These are phyloP conservation scores for Pholiota microspora DNA, from an alignment of 768 basidiomycete genomes.

Conservation along the genomic window DNA sequence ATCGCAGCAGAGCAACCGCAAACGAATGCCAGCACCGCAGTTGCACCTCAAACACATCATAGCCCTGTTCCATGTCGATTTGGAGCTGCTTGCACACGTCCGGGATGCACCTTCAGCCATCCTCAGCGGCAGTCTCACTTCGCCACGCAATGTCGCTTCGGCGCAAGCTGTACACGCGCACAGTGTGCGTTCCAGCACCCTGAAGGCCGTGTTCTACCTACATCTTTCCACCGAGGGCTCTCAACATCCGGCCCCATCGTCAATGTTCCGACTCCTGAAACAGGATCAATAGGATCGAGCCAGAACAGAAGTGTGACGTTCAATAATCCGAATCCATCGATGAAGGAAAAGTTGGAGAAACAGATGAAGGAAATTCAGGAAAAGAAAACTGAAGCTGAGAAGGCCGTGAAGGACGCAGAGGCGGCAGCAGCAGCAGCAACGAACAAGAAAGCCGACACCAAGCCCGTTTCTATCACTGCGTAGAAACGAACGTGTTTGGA, in stretches of 20 bases:
- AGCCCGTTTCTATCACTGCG: slow-evolving; percentile 46
- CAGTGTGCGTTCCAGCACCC: slow-evolving; percentile 93
- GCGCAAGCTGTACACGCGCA: slow-evolving; percentile 79
- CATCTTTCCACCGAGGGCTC: slow-evolving; percentile 78
- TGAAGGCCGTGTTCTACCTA: slow-evolving; percentile 76
- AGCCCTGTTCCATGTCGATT: slow-evolving; percentile 59
- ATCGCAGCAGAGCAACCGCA: slow-evolving; percentile 37
- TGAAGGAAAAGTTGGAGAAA: slow-evolving; percentile 41
- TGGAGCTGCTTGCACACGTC: slow-evolving; percentile 68
- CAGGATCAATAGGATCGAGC: slow-evolving; percentile 66
- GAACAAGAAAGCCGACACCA: slow-evolving; percentile 59
- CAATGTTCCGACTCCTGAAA: slow-evolving; percentile 57
- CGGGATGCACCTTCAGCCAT: slow-evolving; percentile 67
- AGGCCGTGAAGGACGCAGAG: slow-evolving; percentile 65
- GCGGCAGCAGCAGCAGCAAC: slow-evolving; percentile 54
- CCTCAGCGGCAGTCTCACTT: slow-evolving; percentile 47
- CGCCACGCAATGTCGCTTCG: slow-evolving; percentile 74
- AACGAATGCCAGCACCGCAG: slow-evolving; percentile 21
- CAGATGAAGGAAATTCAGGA: slow-evolving; percentile 65
- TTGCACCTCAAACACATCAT: slow-evolving; percentile 25
- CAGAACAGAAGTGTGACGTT: slow-evolving; percentile 72
- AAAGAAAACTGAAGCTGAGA: slow-evolving; percentile 59
- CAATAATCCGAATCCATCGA: slow-evolving; percentile 47
- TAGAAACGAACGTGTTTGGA: slow-evolving; percentile 14
- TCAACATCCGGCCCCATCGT: slow-evolving; percentile 59